These are phyloP conservation scores for Neurospora sp. DNA, from an alignment of 495 filamentous ascomycete genomes.

Conservation along the genomic window DNA sequence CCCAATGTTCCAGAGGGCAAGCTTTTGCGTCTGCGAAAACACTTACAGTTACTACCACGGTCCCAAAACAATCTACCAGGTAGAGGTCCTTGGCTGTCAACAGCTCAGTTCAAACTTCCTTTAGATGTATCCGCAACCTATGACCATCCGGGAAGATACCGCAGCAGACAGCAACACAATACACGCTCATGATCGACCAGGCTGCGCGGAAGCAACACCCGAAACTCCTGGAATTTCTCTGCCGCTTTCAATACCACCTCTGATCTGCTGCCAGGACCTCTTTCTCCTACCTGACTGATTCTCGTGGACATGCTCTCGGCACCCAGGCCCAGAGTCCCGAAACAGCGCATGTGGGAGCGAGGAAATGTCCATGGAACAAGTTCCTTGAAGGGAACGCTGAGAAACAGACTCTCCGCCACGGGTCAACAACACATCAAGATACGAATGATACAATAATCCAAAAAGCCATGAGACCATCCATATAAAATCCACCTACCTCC, in stretches of 20 bases:
- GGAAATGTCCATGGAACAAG: background rate
- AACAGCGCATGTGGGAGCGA: background rate
- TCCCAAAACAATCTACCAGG: background rate
- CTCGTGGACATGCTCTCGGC: conserved; percentile 11
- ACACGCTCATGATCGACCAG: background rate
- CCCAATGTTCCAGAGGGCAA: background rate
- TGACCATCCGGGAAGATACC: background rate
- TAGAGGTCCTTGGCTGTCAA: background rate
- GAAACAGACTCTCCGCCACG: background rate
- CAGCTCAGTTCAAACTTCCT: background rate
- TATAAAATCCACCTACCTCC: conserved; percentile 9
- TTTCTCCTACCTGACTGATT: background rate
- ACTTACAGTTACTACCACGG: background rate
- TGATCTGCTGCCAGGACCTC: conserved; percentile 4
- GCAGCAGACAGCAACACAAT: background rate
- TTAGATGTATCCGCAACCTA: background rate
- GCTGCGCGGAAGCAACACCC: background rate
- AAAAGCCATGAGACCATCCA: conserved; percentile 1
- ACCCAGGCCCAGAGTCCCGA: conserved; percentile 16
- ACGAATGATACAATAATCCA: conserved; percentile 1
- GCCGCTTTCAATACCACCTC: conserved; percentile 11
- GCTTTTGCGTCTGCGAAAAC: background rate
- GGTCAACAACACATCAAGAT: background rate
- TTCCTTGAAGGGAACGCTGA: background rate
- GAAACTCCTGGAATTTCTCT: conserved; percentile 4